Evolutionary conservation across 2,329 filamentous ascomycete genomes (phyloP).

Genomic region (Scleromitrula shiraiana): DNA sequence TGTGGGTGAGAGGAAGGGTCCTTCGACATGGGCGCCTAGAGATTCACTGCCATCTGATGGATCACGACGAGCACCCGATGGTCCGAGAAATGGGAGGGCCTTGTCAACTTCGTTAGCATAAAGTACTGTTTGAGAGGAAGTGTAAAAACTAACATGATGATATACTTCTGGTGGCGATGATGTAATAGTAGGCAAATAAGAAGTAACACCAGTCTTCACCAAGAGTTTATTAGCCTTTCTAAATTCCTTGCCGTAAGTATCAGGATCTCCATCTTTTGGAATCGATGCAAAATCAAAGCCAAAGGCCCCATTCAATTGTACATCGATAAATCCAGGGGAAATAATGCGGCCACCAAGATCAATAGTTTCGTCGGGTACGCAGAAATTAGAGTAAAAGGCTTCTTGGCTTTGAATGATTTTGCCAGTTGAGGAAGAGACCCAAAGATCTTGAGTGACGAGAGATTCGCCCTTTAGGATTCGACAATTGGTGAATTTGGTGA

Average conservation of each 20-base stretch:
- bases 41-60: slow-evolving; percentile 72
- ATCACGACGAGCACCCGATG: slow-evolving; percentile 52
- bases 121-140: no score
- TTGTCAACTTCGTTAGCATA: slow-evolving; percentile 21
- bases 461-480: slow-evolving; percentile 59
- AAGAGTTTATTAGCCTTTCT: slow-evolving; percentile 62
- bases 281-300: slow-evolving; percentile 86
- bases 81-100: slow-evolving; percentile 69
- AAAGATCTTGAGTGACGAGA: slow-evolving; percentile 73
- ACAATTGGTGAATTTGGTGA: slow-evolving; percentile 88
- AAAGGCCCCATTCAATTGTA: slow-evolving; percentile 85
- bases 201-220: slow-evolving; percentile 74
- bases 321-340: slow-evolving; percentile 80
- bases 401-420: slow-evolving; percentile 69
- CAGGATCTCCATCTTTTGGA: slow-evolving; percentile 56
- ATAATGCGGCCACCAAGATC: slow-evolving; percentile 78
- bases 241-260: slow-evolving; percentile 65
- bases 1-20: slow-evolving; percentile 73
- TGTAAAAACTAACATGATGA: slow-evolving; percentile 53
- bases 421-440: slow-evolving; percentile 74
- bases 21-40: slow-evolving; percentile 84
- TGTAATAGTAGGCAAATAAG: slow-evolving; percentile 77
- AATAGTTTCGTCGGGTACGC: slow-evolving; percentile 64
- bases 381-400: slow-evolving; percentile 59
- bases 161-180: slow-evolving; percentile 78